Percentiles rank a stretch among this genome's conserved stretches.
phyloP scores from a whole-genome alignment of 225 moss, liverwort and hornwort genomes.

The Polytrichum formosum region DNA sequence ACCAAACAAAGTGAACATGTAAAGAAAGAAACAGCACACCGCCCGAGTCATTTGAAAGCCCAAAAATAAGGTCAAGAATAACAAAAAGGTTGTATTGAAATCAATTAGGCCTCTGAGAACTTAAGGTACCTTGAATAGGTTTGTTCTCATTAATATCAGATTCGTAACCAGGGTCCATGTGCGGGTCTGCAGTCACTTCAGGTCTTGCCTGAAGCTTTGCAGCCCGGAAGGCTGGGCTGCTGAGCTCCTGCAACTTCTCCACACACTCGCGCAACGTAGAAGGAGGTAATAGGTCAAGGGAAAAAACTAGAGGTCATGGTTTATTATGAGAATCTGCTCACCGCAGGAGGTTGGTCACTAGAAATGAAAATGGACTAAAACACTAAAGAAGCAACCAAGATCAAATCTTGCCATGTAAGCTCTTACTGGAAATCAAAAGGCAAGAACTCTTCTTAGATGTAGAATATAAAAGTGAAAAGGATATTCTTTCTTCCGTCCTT shows the following conservation, averaged over 20 bases:
- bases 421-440: too few species aligned
- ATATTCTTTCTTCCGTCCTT: conserved; percentile 98
- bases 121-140: conserved; percentile 29
- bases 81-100: too few species aligned
- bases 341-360: too few species aligned
- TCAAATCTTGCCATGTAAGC: too few species aligned
- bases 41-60: too few species aligned
- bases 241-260: conserved; percentile 90
- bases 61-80: too few species aligned
- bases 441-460: neutral
- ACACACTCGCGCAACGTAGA: conserved; percentile 93
- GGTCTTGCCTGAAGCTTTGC: conserved; percentile 94
- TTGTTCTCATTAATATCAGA: conserved; percentile 72
- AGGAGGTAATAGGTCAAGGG: conserved; percentile 51
- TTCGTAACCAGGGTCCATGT: conserved; percentile 95
- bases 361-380: too few species aligned
- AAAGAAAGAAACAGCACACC: too few species aligned
- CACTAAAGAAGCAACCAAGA: too few species aligned
- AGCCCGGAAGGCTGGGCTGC: conserved; percentile 88
- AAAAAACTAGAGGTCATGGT: neutral
- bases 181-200: conserved; percentile 83
- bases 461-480: conserved; percentile 27
- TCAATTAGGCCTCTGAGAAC: too few species aligned
- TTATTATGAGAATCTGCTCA: too few species aligned
- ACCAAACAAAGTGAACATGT: too few species aligned